These are phyloP conservation scores for Suillus clintonianus DNA, from an alignment of 768 basidiomycete species.

Conservation along the genomic window DNA sequence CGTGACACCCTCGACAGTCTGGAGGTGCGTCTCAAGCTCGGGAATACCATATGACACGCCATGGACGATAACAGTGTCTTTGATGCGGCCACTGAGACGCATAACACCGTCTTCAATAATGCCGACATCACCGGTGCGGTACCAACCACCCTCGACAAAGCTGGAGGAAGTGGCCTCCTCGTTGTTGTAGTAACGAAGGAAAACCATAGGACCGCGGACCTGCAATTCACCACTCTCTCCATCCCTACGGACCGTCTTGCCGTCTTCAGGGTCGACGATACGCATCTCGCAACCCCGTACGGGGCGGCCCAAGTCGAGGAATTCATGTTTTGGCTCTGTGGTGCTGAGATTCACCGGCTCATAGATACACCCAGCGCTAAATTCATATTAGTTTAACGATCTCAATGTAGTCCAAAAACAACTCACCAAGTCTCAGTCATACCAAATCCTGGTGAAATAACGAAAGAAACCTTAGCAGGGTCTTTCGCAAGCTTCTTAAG, in stretches of 20 bases:
- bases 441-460: conserved; percentile 38
- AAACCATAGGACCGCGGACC: conserved; percentile 40
- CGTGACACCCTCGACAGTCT: conserved; percentile 37
- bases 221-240: conserved; percentile 40
- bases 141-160: conserved; percentile 52
- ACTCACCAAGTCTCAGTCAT: conserved; percentile 45
- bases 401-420: neutral
- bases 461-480: conserved; percentile 18
- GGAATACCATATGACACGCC: conserved; percentile 43
- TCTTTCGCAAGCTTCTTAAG: conserved; percentile 27
- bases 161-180: conserved; percentile 44
- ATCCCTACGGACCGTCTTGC: conserved; percentile 19
- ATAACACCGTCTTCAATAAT: conserved; percentile 33
- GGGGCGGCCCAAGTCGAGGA: conserved; percentile 34
- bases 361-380: conserved; percentile 39
- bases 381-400: neutral
- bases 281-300: conserved; percentile 35
- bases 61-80: conserved; percentile 46
- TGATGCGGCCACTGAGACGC: conserved; percentile 41
- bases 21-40: conserved; percentile 41
- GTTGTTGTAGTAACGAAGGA: conserved; percentile 49
- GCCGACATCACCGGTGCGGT: conserved; percentile 57
- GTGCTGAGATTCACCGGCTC: conserved; percentile 22
- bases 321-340: conserved; percentile 27
- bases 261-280: conserved; percentile 28